Evolutionary conservation across 192 early-diverging fungal species (phyloP), one percentile per base, ranked within the genome.

Genomic region (Phlyctochytrium arcticum): DNA sequence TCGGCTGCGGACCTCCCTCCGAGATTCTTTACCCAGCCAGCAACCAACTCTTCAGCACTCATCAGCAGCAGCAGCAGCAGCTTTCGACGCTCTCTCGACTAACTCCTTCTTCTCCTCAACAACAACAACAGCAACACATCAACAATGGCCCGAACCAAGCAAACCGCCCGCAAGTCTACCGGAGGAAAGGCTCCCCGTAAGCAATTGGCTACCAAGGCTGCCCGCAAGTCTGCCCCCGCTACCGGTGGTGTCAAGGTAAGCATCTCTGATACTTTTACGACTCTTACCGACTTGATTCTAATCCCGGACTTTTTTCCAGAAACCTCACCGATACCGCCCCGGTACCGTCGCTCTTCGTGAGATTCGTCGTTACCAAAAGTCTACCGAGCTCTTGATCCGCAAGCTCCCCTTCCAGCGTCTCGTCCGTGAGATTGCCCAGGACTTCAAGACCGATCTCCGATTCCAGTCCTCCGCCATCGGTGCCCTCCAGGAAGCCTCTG

Each of bases 381-480:
- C 92, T n/a, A 91, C 89, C 53, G 78, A 88, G 42, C 79, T 94
- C 30, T 69, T 94, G 34, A 75, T 95, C 32, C 77, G 85, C 30
- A 94, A 92, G 77, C 81, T 92, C 17, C 91, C 93, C 15, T 95
- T 95, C 84, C 80, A 89, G 36, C 78, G 93, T 70, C 87, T 99
- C 46, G 95, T 99, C 26, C 90, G 95, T 77, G 96, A 99, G 82
- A 99, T 99, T 67, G 94, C 95, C 56, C 96, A 98, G 82, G 95
- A 98, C 79, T 98, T 96, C 83, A 98, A 99, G 87, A 97, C 97
- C 36, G 95, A 97, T 73, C 82, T 99, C 47, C 93, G 95, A 67
- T 98, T 98, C 91, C 95, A 98, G 87, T 93, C 91, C 60, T 96
- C 94, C 49, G 97, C 97, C 71, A 98, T 99, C 65, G 95, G 93